A percentile compares a stretch with the other conserved stretches of the same genome.
Conservation (phyloP, 2,329 filamentous ascomycete genomes). For the Pleurostoma richardsiae region DNA sequence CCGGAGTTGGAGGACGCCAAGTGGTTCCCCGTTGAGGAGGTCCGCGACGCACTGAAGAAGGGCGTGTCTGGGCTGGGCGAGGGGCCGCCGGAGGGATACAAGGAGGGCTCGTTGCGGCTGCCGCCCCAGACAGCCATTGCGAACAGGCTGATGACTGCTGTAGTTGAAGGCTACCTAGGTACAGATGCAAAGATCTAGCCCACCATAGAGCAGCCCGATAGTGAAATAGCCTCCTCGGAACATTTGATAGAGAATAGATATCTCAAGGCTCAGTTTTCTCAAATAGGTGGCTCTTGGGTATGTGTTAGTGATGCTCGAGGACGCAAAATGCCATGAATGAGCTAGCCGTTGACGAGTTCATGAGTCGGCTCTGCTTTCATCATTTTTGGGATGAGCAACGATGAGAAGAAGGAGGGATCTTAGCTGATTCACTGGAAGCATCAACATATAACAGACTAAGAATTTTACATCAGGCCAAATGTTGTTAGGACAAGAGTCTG, state of each 20-base stretch:
- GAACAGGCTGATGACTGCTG: conserved; percentile 77
- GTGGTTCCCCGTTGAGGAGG: conserved; percentile 82
- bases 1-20: conserved; percentile 84
- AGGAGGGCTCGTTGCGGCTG: conserved; percentile 71
- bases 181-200: conserved; percentile 45
- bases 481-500: too few species aligned
- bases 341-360: too few species aligned
- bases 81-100: conserved; percentile 59
- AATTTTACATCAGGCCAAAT: too few species aligned
- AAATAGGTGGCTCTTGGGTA: background rate
- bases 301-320: too few species aligned
- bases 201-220: background rate
- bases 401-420: too few species aligned
- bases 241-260: background rate
- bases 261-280: background rate
- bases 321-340: too few species aligned
- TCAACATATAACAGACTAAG: too few species aligned
- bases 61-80: conserved; percentile 67
- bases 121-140: conserved; percentile 89
- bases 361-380: too few species aligned
- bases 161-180: conserved; percentile 68
- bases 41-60: conserved; percentile 64
- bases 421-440: too few species aligned
- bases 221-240: background rate
- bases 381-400: too few species aligned